These are phyloP conservation scores for Prunus fruticosa DNA, from an alignment of 306 rosid genomes.

Conservation along the genomic window DNA sequence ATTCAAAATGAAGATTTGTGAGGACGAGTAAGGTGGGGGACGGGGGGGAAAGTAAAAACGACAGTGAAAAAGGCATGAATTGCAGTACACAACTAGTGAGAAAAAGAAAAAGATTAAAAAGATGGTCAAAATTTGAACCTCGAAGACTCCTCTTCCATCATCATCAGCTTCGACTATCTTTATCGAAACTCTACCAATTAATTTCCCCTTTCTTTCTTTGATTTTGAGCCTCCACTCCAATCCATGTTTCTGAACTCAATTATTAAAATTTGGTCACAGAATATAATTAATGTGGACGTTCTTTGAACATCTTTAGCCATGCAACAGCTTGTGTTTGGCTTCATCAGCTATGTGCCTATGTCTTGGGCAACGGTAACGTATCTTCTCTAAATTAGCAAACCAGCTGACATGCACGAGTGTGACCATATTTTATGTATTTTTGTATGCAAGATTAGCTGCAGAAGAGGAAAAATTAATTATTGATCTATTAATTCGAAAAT, in stretches of 20 bases:
- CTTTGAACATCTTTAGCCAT: slow-evolving; percentile 5
- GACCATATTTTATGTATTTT: not conserved
- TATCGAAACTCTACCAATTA: slow-evolving; percentile 84
- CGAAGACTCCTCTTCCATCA: slow-evolving; percentile 89
- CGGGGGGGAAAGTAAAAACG: slow-evolving; percentile 53
- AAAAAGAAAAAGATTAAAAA: slow-evolving; percentile 48
- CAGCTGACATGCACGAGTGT: slow-evolving; percentile 9
- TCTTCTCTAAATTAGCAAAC: not conserved
- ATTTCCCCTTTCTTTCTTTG: slow-evolving; percentile 36
- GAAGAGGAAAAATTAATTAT: too few species aligned
- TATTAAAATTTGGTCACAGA: slow-evolving; percentile 15
- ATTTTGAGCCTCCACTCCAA: slow-evolving; percentile 40
- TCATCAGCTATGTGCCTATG: not conserved
- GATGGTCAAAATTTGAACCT: slow-evolving; percentile 95
- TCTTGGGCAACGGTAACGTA: not conserved
- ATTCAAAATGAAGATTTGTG: slow-evolving; percentile 10
- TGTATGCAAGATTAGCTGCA: too few species aligned
- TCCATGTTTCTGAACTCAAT: slow-evolving; percentile 3
- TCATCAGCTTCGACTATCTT: slow-evolving; percentile 92
- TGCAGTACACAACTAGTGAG: slow-evolving; percentile 25
- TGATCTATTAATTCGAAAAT: too few species aligned
- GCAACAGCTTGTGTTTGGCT: not conserved
- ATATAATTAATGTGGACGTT: not conserved
- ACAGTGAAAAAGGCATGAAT: slow-evolving; percentile 62
- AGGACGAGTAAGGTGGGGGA: slow-evolving; percentile 19